Evolutionary conservation across 148 eudicot species (phyloP).

Genomic region (Rhododendron vialii): DNA sequence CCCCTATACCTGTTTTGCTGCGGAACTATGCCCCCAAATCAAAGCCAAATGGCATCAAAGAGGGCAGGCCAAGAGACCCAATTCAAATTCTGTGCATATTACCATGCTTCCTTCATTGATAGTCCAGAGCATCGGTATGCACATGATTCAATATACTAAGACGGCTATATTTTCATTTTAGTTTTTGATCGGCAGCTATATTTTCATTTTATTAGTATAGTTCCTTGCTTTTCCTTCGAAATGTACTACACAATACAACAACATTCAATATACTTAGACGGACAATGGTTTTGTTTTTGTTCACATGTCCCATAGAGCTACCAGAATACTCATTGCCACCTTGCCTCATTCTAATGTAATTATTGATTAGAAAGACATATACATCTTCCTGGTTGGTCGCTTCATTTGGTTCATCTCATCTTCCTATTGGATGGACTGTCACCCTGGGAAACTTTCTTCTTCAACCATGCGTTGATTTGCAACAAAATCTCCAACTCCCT

Average conservation of each 20-base stretch:
- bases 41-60: too few species aligned
- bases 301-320: not conserved
- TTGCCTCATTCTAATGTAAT: not conserved
- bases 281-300: not conserved
- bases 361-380: not conserved
- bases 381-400: not conserved
- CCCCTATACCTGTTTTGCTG: too few species aligned
- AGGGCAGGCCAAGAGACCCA: too few species aligned
- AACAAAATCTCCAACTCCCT: not conserved
- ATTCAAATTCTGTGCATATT: too few species aligned
- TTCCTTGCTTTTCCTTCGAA: not conserved
- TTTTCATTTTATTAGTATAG: not conserved
- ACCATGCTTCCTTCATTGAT: too few species aligned
- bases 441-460: not conserved
- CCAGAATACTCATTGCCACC: not conserved
- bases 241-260: not conserved
- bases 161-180: not conserved
- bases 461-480: not conserved
- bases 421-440: not conserved
- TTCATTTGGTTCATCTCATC: not conserved
- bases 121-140: too few species aligned
- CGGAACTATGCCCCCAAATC: too few species aligned
- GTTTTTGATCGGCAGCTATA: not conserved
- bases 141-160: not conserved
- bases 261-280: not conserved